Evolutionary conservation across 2,329 filamentous ascomycete genomes (phyloP).

Genomic region (Talaromyces piceae): DNA sequence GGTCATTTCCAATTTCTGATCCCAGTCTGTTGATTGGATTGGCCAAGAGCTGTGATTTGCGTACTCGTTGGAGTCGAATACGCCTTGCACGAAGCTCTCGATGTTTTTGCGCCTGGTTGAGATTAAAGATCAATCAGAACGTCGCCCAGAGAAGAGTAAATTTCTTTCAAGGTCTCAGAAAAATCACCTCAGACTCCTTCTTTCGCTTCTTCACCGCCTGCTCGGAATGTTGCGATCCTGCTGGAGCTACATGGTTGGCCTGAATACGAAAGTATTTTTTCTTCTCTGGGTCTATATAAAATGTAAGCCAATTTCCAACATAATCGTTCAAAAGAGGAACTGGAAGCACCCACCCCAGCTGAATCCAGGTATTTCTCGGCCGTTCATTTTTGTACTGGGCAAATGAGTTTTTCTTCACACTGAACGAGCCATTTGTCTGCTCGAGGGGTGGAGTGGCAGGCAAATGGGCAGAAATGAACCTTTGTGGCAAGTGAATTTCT

Average conservation of each 20-base stretch:
- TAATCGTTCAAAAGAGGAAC: neutral
- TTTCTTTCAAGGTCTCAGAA: neutral
- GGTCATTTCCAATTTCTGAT: slow-evolving; percentile 22
- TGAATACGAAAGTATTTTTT: slow-evolving; percentile 64
- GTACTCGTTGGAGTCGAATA: slow-evolving; percentile 26
- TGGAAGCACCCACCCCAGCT: slow-evolving; percentile 10
- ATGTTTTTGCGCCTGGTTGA: slow-evolving; percentile 21
- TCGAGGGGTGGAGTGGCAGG: neutral
- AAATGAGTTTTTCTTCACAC: neutral
- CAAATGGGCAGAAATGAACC: neutral
- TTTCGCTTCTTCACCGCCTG: slow-evolving; percentile 52
- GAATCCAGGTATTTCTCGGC: slow-evolving; percentile 12
- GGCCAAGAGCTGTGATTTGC: slow-evolving; percentile 20
- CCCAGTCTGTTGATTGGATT: slow-evolving; percentile 23
- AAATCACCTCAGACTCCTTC: slow-evolving; percentile 36
- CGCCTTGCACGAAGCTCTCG: slow-evolving; percentile 21
- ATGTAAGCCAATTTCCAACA: neutral
- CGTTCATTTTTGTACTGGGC: slow-evolving; percentile 4
- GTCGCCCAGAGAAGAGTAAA: neutral
- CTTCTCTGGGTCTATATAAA: slow-evolving; percentile 41
- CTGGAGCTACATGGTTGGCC: slow-evolving; percentile 43
- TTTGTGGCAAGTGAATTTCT: neutral
- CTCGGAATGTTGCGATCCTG: slow-evolving; percentile 48
- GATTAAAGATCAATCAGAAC: slow-evolving; percentile 7
- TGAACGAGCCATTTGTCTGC: too few species aligned